Base-by-base conservation (phyloP, 139 green algal species). In the Pseudopediastrum boryanum region DNA sequence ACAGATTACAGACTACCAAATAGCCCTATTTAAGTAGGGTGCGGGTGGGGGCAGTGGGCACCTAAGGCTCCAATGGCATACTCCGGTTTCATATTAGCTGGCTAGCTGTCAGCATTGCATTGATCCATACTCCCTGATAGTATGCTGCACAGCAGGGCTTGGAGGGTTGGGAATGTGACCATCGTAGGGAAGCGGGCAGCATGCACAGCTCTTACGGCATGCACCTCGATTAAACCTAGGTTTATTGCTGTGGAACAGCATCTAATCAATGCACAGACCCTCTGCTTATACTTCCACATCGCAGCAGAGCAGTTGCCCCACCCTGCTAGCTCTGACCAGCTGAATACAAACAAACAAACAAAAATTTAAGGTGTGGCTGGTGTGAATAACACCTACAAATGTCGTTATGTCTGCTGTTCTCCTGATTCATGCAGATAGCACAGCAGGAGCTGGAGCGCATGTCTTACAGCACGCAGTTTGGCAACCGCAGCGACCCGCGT, bases 391-490 rank as follows among this genome's bases (percentile, higher is more conserved):
- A 44, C 31, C 46, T 21, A 10, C 29, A 36, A 16, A 46, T 63
- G 50, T 27, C 35, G 44, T 46, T 52, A 27, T 21, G 29, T 29
- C 35, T 78, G 51, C 35, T 39, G 41, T 43, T 56, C n/a, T n/a
- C n/a, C n/a, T n/a, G n/a, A n/a, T n/a, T n/a, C 23, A 21, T 52
- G 73, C 70, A 87, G 82, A 75, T 86, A 71, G 85, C 85, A n/a
- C 72, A 76, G 3, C 27, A 71, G 3, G 85, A 90, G 77, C 69
- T 90, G 72, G 85, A 90, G 62, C 68, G 82, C 16, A 77, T 90
- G 65, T 54, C 73, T n/a, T 90, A 85, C 42, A 48, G 41, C 12
- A 77, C 78, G 29, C 82, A 86, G 63, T 86, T 81, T 59, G 75
- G 83, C 61, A 83, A 86, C 81, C 69, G 75, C 16, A 69, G 77